Base-by-base conservation (phyloP, 768 basidiomycete genomes). In the Daedaleopsis sinensis region DNA sequence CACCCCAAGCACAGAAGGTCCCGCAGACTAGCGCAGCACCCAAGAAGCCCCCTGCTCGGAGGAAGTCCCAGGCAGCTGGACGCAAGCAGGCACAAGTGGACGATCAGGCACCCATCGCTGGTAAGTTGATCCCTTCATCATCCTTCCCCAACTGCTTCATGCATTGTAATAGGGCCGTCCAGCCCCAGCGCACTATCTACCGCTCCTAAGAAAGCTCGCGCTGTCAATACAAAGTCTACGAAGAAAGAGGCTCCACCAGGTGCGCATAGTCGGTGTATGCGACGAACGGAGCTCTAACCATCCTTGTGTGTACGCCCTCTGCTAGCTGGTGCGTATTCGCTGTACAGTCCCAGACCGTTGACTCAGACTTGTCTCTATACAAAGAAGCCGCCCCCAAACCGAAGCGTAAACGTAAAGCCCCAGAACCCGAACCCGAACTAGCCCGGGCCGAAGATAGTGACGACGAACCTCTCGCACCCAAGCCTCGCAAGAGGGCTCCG, bases 371-470 rank as follows among this genome's bases (percentile, higher is more conserved):
- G 7, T 32, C 27, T 7, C 27, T 32, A 32, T 3, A 3, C 4
- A 7, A 32, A 43, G 49, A 51, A 1, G 3, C 38, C 5, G 50
- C 12, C 0, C 39, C 54, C 1, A 44, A 24, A 37, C 18, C 39
- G 11, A 56, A 61, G 15, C 60, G 60, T 13, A 61, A 56, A 35
- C 54, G 60, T 11, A 61, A 56, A 36, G 49, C 54, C 10, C 43
- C 52, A 6, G 32, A 32, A 0, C 46, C 52, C 50, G 52, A 58
- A 1, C 57, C 38, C 0, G 44, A 19, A 18, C 36, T 21, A 44
- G 35, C 7, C 11, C 16, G 15, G 8, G 23, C 47, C 21, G 42
- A 46, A 1, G 38, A 23, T 9, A 58, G 57, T 42, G 60, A 56
- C 18, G 57, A 63, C 19, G 53, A 51, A 16, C 53, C 62, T 3